These are phyloP conservation scores for Hypoxylon sp. DNA, from an alignment of 2,329 filamentous ascomycete species.

Conservation along the genomic window DNA sequence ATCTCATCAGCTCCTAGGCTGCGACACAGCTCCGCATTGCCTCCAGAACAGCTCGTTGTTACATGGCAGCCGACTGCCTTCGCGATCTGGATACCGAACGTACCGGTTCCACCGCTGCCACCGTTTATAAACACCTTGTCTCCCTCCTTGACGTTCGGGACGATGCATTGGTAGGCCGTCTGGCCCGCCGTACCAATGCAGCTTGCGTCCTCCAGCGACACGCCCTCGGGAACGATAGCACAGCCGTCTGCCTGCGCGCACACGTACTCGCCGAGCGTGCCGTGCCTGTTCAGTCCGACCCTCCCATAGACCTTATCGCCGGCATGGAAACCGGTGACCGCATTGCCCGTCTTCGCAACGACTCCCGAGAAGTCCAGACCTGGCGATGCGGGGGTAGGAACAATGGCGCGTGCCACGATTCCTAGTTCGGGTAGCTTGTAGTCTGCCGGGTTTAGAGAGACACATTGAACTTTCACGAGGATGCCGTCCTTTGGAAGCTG, in stretches of 20 bases:
- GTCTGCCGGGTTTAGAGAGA: slow-evolving; percentile 74
- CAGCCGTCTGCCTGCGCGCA: slow-evolving; percentile 52
- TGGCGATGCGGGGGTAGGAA: slow-evolving; percentile 62
- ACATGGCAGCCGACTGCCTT: slow-evolving; percentile 73
- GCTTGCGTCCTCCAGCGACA: slow-evolving; percentile 60
- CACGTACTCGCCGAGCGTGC: slow-evolving; percentile 62
- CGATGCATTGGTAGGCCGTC: slow-evolving; percentile 64
- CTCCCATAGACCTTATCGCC: slow-evolving; percentile 65
- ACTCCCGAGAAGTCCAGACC: slow-evolving; percentile 67
- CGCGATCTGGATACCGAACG: slow-evolving; percentile 74
- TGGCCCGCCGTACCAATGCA: slow-evolving; percentile 62
- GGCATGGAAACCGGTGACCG: slow-evolving; percentile 51
- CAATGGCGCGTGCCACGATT: slow-evolving; percentile 57
- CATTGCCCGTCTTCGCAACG: slow-evolving; percentile 53
- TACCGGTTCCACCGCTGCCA: slow-evolving; percentile 73
- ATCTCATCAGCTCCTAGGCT: slow-evolving; percentile 74
- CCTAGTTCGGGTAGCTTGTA: slow-evolving; percentile 72
- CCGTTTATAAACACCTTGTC: slow-evolving; percentile 76
- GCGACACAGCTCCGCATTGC: slow-evolving; percentile 70
- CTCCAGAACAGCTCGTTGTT: slow-evolving; percentile 69
- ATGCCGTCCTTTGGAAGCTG: slow-evolving; percentile 61
- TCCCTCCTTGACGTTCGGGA: slow-evolving; percentile 63
- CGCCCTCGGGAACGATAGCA: slow-evolving; percentile 60
- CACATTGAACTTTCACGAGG: slow-evolving; percentile 68
- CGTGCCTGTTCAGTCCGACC: slow-evolving; percentile 54